Percentiles rank a stretch among this genome's conserved stretches.
Conservation (phyloP, 306 rosid species). For the Canavalia ensiformis region DNA sequence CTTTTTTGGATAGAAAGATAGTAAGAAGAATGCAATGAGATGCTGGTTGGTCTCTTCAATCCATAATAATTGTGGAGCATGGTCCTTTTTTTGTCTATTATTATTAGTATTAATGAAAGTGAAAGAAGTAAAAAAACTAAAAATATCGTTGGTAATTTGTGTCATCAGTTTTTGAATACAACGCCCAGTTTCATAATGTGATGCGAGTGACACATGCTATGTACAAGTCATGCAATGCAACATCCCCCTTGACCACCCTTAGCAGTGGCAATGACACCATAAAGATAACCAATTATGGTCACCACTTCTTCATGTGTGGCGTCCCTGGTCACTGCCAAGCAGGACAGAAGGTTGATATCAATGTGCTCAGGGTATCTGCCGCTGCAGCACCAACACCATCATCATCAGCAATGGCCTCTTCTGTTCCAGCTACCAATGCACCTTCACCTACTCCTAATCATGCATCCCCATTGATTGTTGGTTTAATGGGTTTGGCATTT, state of each 20-base stretch:
- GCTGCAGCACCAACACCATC: slow-evolving; percentile 33
- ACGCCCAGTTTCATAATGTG: slow-evolving; percentile 72
- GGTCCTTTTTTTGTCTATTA: neutral
- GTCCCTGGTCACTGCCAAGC: slow-evolving; percentile 80
- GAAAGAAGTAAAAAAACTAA: neutral
- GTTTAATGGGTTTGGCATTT: slow-evolving; percentile 43
- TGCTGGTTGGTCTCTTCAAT: neutral
- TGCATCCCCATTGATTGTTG: slow-evolving; percentile 45
- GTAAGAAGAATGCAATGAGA: neutral
- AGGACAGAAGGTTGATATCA: slow-evolving; percentile 74
- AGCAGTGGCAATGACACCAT: slow-evolving; percentile 71
- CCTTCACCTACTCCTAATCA: slow-evolving; percentile 54
- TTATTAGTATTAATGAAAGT: neutral
- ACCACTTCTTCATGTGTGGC: slow-evolving; percentile 79
- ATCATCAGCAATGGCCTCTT: slow-evolving; percentile 50
- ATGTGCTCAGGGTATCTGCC: slow-evolving; percentile 47
- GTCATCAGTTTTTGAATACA: slow-evolving; percentile 68
- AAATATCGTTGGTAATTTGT: neutral
- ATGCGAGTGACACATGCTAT: slow-evolving; percentile 72
- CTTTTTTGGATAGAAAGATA: neutral
- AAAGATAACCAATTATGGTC: slow-evolving; percentile 61
- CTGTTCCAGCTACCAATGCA: slow-evolving; percentile 27
- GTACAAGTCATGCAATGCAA: slow-evolving; percentile 72
- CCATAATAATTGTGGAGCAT: slow-evolving; percentile 19
- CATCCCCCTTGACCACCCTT: slow-evolving; percentile 58